A percentile compares a stretch with the other conserved stretches of the same genome.
Conservation (phyloP, 345 rosid genomes). For the Viola odorata region DNA sequence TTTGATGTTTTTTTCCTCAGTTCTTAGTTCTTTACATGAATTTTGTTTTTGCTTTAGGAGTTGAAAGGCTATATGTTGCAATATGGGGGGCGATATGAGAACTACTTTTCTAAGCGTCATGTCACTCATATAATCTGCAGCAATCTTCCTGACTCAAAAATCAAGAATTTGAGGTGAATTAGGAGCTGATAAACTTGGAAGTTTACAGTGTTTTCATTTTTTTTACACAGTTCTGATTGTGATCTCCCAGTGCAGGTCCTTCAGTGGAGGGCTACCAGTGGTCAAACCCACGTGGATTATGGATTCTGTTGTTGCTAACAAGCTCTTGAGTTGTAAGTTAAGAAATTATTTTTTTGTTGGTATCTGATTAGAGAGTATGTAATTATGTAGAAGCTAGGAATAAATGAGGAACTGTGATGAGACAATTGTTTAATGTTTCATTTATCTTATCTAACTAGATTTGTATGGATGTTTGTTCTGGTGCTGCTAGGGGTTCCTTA, state of each 20-base stretch:
- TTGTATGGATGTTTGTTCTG: slow-evolving; percentile 11
- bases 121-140: slow-evolving; percentile 90
- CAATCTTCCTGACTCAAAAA: slow-evolving; percentile 82
- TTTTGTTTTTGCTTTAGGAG: slow-evolving; percentile 40
- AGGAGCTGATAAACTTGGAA: background rate
- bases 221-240: slow-evolving; percentile 1
- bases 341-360: slow-evolving; percentile 5
- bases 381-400: background rate
- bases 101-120: slow-evolving; percentile 73
- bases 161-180: slow-evolving; percentile 70
- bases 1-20: background rate
- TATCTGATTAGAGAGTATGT: background rate
- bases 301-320: slow-evolving; percentile 71
- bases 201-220: background rate
- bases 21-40: background rate
- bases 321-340: slow-evolving; percentile 75
- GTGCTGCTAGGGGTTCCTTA: slow-evolving; percentile 67
- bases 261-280: slow-evolving; percentile 87
- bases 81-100: slow-evolving; percentile 73
- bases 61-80: slow-evolving; percentile 67
- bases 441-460: background rate
- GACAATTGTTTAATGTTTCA: background rate
- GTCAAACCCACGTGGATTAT: slow-evolving; percentile 86
- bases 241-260: slow-evolving; percentile 49
- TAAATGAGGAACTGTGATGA: background rate